These are phyloP conservation scores for Thalassiosira livingstoniorum DNA, from an alignment of 352 stramenopile species.

Conservation along the genomic window DNA sequence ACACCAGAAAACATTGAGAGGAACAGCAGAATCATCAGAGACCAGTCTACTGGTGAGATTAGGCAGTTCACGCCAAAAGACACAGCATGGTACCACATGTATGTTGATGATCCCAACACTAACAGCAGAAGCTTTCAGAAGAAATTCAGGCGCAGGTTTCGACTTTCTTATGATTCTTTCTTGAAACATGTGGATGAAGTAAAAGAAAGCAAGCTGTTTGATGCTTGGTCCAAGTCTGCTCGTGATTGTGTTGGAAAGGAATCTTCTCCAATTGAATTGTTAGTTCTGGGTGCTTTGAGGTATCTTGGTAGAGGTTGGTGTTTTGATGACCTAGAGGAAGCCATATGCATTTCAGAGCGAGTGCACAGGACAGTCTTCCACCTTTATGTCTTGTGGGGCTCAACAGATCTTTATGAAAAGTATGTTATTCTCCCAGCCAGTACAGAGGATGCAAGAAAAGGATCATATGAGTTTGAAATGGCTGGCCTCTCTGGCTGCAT, in stretches of 20 bases:
- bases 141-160: neutral
- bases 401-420: constrained; percentile 29
- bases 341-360: constrained; percentile 33
- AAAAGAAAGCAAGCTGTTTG: neutral
- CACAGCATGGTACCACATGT: neutral
- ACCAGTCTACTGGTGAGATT: no score
- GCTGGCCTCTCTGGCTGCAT: constrained; percentile 40
- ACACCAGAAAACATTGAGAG: no score
- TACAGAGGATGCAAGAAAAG: neutral
- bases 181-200: neutral
- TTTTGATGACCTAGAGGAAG: constrained; percentile 54
- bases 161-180: neutral
- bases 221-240: neutral
- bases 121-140: neutral
- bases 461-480: constrained; percentile 27
- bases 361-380: constrained; percentile 38
- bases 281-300: constrained; percentile 29
- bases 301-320: constrained; percentile 41
- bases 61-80: neutral
- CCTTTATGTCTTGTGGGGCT: constrained; percentile 21
- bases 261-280: constrained; percentile 35
- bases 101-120: neutral
- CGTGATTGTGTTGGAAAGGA: neutral
- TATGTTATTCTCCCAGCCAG: constrained; percentile 13
- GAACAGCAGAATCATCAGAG: no score